Evolutionary conservation across 202 grass and related monocot genomes (phyloP), one percentile per base, ranked within the genome.

Genomic region (Brachypodium distachyon): DNA sequence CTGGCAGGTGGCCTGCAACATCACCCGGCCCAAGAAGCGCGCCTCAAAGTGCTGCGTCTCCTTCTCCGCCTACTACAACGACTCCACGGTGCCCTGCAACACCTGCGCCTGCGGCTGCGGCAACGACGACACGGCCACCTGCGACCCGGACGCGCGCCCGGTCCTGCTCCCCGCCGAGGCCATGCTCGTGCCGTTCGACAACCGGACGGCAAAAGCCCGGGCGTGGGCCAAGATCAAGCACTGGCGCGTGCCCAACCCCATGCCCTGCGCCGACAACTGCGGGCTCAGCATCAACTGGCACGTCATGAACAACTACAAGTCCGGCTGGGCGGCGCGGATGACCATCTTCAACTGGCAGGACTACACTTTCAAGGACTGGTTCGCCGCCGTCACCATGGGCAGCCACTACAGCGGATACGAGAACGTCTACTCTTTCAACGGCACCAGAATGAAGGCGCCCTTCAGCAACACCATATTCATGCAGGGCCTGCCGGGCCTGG

Each of bases 391-490:
- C 73, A 79, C 72, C 68, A 84, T 99, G 61, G 86, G 86, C 36
- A 9, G 55, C 16, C 85, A 74, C 18, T 95, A 85, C 31, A 37
- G 72, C 7, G 91, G 90, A 28, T 99, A 76, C 61, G 89, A 99
- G 89, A 95, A 95, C 46, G 89, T 92, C 57, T 99, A 99, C 73
- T 99, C 96, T 6, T 99, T 99, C 80, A 99, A 99, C 18, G 85
- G 89, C 1, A 95, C 96, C 0, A 77, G 37, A 79, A 65, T 92
- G 82, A 60, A 22, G 7, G 76, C 31, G 16, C 73, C 74, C 1
- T 60, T 90, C 75, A 82, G 79, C 61, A 79, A 92, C 86, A 90
- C 89, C 48, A 11, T 99, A 32, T 99, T 99, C 83, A 78, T 99
- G 77, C 96, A 90, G 57, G 96, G 89, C 49, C 29, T 95, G 60